Base-by-base conservation (phyloP, 768 basidiomycete species). In the Russula ochroleuca region DNA sequence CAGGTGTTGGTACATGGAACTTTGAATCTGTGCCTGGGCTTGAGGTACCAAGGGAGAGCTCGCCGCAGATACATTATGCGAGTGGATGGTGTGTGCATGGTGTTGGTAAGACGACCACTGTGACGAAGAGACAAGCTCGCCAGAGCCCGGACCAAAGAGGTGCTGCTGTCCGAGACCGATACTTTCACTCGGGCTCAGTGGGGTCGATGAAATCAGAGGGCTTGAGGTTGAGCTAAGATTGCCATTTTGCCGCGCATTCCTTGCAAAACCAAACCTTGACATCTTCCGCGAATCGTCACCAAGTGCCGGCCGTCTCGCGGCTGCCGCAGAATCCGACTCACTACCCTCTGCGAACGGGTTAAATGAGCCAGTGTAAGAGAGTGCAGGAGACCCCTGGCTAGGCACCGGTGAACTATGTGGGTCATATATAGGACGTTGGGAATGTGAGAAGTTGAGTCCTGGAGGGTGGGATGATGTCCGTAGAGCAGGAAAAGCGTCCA, bases 221-320 rank as follows among this genome's bases (percentile, higher is more conserved):
- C 86, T 88, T 17, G 83, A 83, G 5, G 86, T 80, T 9, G 88
- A 84, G 0, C 80, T 80, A 65, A 84, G 85, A 50, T 83, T 83
- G 25, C 87, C 65, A 81, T 17, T 60, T 58, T 68, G 68, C 35
- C 66, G 61, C 15, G 62, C 62, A 25, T 41, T 65, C 23, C 68
- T 61, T 5, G 90, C 91, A 70, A 92, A 92, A 23, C 85, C 87
- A 74, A 92, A 92, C 17, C 90, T 81, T 9, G 90, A 92, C 31
- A 90, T 81, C 68, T 86, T 88, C 67, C 87, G 78, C 51, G 76
- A 71, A 51, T 91, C 89, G 57, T 85, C 84, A 64, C 85, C 84
- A 35, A 83, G 68, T 0, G 80, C 75, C 11, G 81, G 78, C 73
- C 45, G 77, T 66, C 71, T 66, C 51, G 63, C 62, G 69, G 67